phyloP scores from a whole-genome alignment of 805 yeast species.

The Zygotorulaspora florentina region DNA sequence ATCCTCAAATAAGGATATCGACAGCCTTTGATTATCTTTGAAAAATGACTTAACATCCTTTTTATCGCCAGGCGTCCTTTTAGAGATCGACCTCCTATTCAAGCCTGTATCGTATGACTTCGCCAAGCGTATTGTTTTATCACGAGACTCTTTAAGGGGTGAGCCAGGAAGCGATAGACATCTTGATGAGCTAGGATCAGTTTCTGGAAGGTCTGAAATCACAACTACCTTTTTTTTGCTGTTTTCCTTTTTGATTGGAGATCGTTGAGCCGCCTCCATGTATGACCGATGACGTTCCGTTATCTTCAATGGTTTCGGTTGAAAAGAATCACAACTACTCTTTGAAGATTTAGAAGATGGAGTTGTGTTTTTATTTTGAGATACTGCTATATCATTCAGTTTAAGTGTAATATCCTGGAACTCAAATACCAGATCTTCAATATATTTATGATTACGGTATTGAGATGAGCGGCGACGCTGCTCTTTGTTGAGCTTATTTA shows the following conservation, averaged over 20 bases:
- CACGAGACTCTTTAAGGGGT: constrained; percentile 12
- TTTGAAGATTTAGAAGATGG: constrained; percentile 20
- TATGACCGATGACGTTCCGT: constrained; percentile 17
- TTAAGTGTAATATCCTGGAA: constrained; percentile 26
- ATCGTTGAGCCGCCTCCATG: constrained; percentile 5
- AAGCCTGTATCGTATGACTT: constrained; percentile 30
- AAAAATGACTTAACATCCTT: constrained; percentile 22
- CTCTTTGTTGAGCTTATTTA: constrained; percentile 18
- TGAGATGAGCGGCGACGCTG: constrained; percentile 4
- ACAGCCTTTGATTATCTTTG: constrained; percentile 34
- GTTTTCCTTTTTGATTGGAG: constrained; percentile 10
- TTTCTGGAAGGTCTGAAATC: neutral
- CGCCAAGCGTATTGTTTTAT: constrained; percentile 18
- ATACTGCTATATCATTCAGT: constrained; percentile 24
- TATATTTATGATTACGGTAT: constrained; percentile 13
- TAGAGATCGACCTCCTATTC: constrained; percentile 12
- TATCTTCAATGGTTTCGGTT: constrained; percentile 26
- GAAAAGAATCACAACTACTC: constrained; percentile 10
- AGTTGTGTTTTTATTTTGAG: constrained; percentile 11
- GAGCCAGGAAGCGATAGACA: constrained; percentile 21
- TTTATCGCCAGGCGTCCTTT: constrained; percentile 4
- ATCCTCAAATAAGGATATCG: constrained; percentile 31
- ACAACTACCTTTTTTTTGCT: constrained; percentile 6
- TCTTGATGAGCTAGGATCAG: constrained; percentile 2
- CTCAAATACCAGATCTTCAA: constrained; percentile 26